phyloP scores from a whole-genome alignment of 2,329 filamentous ascomycete species.

The Calonectria pauciramosa region DNA sequence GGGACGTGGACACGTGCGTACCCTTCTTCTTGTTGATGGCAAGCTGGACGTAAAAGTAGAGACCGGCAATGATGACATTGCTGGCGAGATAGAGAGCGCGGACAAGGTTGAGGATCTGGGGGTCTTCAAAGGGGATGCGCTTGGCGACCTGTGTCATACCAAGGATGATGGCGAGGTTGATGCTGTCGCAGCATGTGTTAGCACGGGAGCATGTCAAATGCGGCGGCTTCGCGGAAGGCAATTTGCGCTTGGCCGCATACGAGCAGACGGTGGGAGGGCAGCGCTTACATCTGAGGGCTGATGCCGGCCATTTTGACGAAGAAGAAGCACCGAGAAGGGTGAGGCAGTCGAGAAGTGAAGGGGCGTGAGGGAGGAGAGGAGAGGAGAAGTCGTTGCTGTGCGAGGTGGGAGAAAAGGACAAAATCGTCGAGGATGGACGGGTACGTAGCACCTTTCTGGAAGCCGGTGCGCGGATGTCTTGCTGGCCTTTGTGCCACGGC shows the following conservation, averaged over 20 bases:
- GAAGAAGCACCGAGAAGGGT: conserved; percentile 15
- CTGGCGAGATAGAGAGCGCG: conserved; percentile 69
- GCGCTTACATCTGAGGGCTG: conserved; percentile 73
- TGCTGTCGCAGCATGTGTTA: conserved; percentile 65
- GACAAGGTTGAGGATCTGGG: conserved; percentile 68
- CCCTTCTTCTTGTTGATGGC: conserved; percentile 98
- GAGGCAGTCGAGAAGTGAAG: conserved; percentile 17
- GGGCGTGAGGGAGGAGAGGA: conserved; percentile 2
- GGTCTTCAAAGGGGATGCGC: conserved; percentile 94
- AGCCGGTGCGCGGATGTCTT: conserved; percentile 36
- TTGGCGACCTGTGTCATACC: conserved; percentile 99
- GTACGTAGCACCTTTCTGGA: conserved; percentile 15
- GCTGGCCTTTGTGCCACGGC: conserved; percentile 43
- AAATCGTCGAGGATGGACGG: conserved; percentile 36
- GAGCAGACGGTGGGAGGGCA: conserved; percentile 4
- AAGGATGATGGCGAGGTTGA: conserved; percentile 94
- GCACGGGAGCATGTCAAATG: conserved; percentile 28
- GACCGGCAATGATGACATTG: conserved; percentile 84
- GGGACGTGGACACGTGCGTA: conserved; percentile 60
- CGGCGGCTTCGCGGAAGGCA: conserved; percentile 29
- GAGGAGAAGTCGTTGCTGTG: conserved; percentile 23
- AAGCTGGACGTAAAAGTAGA: conserved; percentile 88
- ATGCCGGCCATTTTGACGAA: conserved; percentile 69
- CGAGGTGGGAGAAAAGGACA: conserved; percentile 29
- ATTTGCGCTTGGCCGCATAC: conserved; percentile 28